Evolutionary conservation across 2,329 filamentous ascomycete genomes (phyloP), one percentile per base, ranked within the genome.

Genomic region (Laburnicola sp.): DNA sequence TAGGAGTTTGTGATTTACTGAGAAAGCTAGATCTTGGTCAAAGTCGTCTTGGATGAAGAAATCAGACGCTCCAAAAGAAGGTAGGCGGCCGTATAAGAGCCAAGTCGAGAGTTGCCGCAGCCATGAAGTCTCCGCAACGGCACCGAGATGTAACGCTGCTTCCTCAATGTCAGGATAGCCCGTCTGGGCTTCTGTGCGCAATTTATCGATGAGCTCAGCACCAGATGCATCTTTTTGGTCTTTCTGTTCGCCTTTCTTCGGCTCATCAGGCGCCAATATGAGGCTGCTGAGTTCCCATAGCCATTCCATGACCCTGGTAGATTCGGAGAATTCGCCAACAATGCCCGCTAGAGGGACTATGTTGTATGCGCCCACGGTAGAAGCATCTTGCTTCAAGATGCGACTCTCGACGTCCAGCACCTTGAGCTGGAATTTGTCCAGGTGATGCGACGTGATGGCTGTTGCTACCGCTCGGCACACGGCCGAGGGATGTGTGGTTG

Each of bases 311-410:
- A 86, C 80, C 62, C 90, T 82, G 40, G 82, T 88, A 93, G 93
- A 97, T 37, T 83, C 87, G n/a, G 87, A 85, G 65, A 97, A 97
- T 65, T 94, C 88, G 4, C 82, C 83, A 26, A 96, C 85, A 21
- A 97, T 82, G 1, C 86, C 87, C 43, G 94, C 95, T 61, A 99
- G 75, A 2, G 94, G 93, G 22, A 97, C 93, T 56, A 96, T 95
- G 55, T 93, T 88, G 70, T 97, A 96, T 1, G 89, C 93, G 36
- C 93, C 93, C 1, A 97, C 93, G 51, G 89, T 83, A 5, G 79
- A 83, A 2, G 91, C 82, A 76, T 97, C 91, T 63, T 85, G 84
- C 39, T 80, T 82, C 44, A 97, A 75, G 25, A 99, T 88, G 9
- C 81, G 81, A 50, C 82, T 82, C 74, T 99, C 94, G 3, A 97